Base-by-base conservation (phyloP, 345 rosid genomes). In the Syzygium aqueum region DNA sequence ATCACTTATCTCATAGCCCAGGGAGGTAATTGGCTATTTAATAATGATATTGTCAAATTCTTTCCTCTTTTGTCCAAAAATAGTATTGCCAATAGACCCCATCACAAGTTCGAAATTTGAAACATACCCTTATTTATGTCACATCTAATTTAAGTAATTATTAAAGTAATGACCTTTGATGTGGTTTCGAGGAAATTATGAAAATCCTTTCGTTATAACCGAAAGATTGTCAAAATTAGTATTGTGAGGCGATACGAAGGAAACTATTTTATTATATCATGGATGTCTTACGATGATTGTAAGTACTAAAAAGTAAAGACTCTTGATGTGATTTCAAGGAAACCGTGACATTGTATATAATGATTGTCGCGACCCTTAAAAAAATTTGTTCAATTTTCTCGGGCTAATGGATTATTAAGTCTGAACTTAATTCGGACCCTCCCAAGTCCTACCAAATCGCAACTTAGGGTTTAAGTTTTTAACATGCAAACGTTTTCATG, bases 261-360 rank as follows among this genome's bases (percentile, higher is more conserved):
- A 73, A 73, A 73, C 0, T 33, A 73, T 9, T 33, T 30, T 33
- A 33, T 33, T 33, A 33, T 33, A 67, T 19, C 19, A 4, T 11
- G 10, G 0, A 73, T 67, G 12, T 2, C 3, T 0, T 17, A 30
- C 16, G 17, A 1, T 30, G 33, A 16, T 30, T 30, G 0, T 7
- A 30, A 67, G 0, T 7, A 30, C 5, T 6, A 15, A 15, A 30
- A 30, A 8, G 11, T 3, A 16, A 65, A 17, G 5, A 30, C 33
- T 30, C 7, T 17, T 67, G 13, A 73, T 9, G 25, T 4, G 12
- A 4, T 33, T 33, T 73, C 25, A 7, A 33, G 12, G 23, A 73
- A 67, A 73, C 1, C 9, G 14, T 25, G 5, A 1, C 10, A 1
- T 33, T 23, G 8, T 4, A 2, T 33, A 3, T 63, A 16, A 59